Conservation (phyloP, 257 asterid genomes). For the Solanum appendiculatum region DNA sequence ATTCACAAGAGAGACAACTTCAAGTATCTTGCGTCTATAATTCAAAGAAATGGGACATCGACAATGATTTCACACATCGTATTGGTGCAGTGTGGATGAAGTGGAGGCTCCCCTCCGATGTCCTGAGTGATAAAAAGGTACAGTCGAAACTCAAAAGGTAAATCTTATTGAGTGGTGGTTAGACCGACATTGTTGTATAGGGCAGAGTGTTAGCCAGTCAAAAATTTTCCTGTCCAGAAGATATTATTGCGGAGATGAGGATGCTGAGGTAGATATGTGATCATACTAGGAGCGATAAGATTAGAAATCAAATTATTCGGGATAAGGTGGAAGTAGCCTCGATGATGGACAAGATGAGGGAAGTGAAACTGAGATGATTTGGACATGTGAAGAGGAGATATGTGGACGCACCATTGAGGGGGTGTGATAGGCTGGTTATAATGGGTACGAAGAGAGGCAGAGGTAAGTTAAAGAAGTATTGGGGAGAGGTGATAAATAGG, state of each 20-base stretch:
- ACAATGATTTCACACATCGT: neutral
- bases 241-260: neutral
- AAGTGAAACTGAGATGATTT: neutral
- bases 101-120: neutral
- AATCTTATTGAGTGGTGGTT: neutral
- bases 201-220: neutral
- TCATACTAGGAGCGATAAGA: neutral
- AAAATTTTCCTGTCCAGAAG: neutral
- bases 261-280: neutral
- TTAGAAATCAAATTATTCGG: neutral
- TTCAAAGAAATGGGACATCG: neutral
- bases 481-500: neutral
- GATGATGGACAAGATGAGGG: neutral
- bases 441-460: neutral
- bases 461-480: neutral
- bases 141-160: neutral
- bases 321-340: neutral
- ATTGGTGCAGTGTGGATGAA: neutral
- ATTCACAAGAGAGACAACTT: neutral
- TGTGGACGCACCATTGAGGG: neutral
- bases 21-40: neutral
- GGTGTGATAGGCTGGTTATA: neutral
- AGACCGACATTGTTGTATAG: neutral
- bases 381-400: neutral
- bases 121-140: neutral